phyloP scores from a whole-genome alignment of 1,284 basidiomycete species.

The Cryptococcus sp. region DNA sequence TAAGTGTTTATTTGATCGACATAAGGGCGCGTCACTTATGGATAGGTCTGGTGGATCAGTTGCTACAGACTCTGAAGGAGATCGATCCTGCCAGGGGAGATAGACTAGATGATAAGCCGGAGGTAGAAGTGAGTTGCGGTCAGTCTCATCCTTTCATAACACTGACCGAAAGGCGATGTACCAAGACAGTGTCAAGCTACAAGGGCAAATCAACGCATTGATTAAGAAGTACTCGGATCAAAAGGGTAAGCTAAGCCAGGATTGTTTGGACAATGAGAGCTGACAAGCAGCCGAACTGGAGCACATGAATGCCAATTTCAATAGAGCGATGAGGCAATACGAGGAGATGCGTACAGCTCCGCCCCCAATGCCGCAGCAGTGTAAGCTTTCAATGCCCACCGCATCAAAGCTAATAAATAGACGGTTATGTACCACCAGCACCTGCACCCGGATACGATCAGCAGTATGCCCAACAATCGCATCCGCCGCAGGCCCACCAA shows the following conservation, averaged over 20 bases:
- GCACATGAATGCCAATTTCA: constrained; percentile 48
- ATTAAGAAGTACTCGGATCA: constrained; percentile 94
- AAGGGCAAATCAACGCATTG: constrained; percentile 91
- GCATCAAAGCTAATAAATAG: constrained; percentile 9
- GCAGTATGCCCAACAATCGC: constrained; percentile 6
- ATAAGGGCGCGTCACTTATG: constrained; percentile 50
- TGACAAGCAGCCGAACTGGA: constrained; percentile 44
- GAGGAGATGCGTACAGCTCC: constrained; percentile 37
- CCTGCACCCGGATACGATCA: constrained; percentile 6
- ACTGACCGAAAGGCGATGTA: constrained; percentile 67
- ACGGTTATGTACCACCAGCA: constrained; percentile 21
- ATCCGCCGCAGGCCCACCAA: constrained; percentile 7
- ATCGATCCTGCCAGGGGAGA: constrained; percentile 71
- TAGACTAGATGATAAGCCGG: constrained; percentile 88
- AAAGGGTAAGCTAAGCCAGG: constrained; percentile 62
- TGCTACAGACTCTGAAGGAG: constrained; percentile 72
- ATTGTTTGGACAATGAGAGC: neutral
- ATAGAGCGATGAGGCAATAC: constrained; percentile 47
- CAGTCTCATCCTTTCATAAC: neutral
- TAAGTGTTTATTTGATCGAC: constrained; percentile 11
- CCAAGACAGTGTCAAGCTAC: constrained; percentile 76
- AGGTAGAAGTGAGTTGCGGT: constrained; percentile 66
- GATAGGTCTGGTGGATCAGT: constrained; percentile 75
- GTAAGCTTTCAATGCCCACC: constrained; percentile 13
- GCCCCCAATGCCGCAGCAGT: constrained; percentile 16